Evolutionary conservation across 768 basidiomycete species (phyloP).

Genomic region (Phlegmacium glaucopus): DNA sequence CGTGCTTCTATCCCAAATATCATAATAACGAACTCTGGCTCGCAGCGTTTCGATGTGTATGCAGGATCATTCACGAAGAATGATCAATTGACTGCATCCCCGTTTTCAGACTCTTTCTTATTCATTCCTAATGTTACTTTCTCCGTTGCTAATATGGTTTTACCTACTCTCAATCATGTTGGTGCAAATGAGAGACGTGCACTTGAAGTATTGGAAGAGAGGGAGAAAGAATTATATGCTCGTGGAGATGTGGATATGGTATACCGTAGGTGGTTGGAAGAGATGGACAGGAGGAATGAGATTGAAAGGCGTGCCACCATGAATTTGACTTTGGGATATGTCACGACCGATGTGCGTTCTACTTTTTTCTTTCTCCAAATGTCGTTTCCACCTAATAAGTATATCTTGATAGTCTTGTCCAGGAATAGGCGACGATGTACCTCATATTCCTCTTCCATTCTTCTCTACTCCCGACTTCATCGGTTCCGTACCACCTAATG

Average conservation of each 20-base stretch:
- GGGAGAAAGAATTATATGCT: conserved; percentile 39
- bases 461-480: conserved; percentile 56
- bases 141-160: conserved; percentile 47
- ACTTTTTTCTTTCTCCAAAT: background rate
- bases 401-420: conserved; percentile 53
- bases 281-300: conserved; percentile 43
- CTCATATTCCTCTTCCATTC: conserved; percentile 59
- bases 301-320: conserved; percentile 37
- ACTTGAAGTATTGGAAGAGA: conserved; percentile 19
- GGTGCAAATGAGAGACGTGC: conserved; percentile 36
- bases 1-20: conserved; percentile 58
- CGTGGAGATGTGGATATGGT: conserved; percentile 48
- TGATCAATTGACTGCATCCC: conserved; percentile 73
- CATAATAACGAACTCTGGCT: conserved; percentile 63
- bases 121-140: conserved; percentile 56
- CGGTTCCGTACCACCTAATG: conserved; percentile 48
- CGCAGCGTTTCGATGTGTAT: conserved; percentile 64
- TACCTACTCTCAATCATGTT: conserved; percentile 48
- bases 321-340: conserved; percentile 70
- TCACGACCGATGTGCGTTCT: conserved; percentile 59
- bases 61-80: conserved; percentile 73
- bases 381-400: background rate
- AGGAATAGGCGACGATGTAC: conserved; percentile 70
- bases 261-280: conserved; percentile 55
- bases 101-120: conserved; percentile 63